Percentiles rank a stretch among this genome's conserved stretches.
These are phyloP conservation scores for Dendryphion nanum DNA, from an alignment of 2,329 filamentous ascomycete species.

Conservation along the genomic window DNA sequence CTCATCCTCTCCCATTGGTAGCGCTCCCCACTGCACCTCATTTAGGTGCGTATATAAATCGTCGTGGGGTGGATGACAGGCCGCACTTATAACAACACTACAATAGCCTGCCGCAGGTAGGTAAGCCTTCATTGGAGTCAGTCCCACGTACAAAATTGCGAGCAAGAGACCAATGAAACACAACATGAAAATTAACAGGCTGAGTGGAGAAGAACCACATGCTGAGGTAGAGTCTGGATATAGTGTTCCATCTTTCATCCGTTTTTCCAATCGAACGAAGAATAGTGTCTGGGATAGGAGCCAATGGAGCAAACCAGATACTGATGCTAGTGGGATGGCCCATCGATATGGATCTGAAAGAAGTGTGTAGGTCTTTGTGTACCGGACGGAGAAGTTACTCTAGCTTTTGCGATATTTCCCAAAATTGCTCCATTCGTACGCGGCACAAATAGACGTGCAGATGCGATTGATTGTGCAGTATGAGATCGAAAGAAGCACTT, in stretches of 20 bases:
- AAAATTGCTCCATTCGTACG: constrained; percentile 47
- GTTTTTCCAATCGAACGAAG: constrained; percentile 27
- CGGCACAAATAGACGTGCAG: constrained; percentile 43
- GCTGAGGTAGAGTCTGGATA: constrained; percentile 1
- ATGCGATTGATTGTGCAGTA: constrained; percentile 47
- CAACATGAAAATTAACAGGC: constrained; percentile 27
- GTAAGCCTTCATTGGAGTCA: constrained; percentile 70
- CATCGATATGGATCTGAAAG: constrained; percentile 39
- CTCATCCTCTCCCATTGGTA: not conserved
- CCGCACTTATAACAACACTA: constrained; percentile 37
- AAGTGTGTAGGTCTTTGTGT: constrained; percentile 40
- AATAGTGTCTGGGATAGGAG: constrained; percentile 42
- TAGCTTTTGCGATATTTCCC: constrained; percentile 28
- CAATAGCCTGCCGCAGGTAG: constrained; percentile 79
- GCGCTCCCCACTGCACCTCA: not conserved
- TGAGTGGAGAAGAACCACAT: constrained; percentile 12
- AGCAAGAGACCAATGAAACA: constrained; percentile 13
- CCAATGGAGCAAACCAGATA: constrained; percentile 39
- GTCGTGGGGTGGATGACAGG: constrained; percentile 8
- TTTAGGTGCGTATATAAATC: not conserved
- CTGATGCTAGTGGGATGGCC: constrained; percentile 29
- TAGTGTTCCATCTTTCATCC: not conserved
- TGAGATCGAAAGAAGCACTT: constrained; percentile 45
- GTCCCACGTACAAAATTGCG: constrained; percentile 53
- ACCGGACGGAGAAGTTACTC: constrained; percentile 31